Evolutionary conservation across 768 basidiomycete species (phyloP), one percentile per base, ranked within the genome.

Genomic region (Tricholoma bakamatsutake): DNA sequence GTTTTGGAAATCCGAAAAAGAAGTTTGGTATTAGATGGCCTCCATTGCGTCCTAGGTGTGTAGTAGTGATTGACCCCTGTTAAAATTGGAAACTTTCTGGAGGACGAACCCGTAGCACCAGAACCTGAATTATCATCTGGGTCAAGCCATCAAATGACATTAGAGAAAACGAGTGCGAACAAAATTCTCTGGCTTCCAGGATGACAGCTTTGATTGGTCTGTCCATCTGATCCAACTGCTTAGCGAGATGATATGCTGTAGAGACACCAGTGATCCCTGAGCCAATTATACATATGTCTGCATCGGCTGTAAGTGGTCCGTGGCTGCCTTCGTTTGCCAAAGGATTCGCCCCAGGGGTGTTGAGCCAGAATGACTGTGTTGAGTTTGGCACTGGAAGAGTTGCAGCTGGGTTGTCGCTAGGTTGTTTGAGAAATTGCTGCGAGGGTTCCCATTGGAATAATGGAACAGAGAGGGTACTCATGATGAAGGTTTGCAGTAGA

Each of bases 111-210:
- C 53, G 90, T 93, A 35, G 89, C 87, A 31, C 89, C 88, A 54
- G 85, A 82, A 68, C 87, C 87, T 85, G 66, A n/a, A 55, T 47
- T n/a, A 15, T n/a, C 34, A 54, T 28, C 47, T 27, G 46, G 50
- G 12, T 50, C 15, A 33, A 61, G 31, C 11, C 30, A 18, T 46
- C 28, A n/a, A 15, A 43, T 5, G 54, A 47, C 9, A 17, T 52
- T 40, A 57, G 55, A 6, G 55, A 50, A 39, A 48, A 13, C 28
- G 24, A 35, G 34, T 34, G 75, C 89, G 70, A 21, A 92, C 93
- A 89, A 68, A 94, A 87, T 65, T 92, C 87, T 61, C 94, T 75
- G 4, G 92, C 94, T 65, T 96, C 93, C 9, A 97, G 67, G 11
- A 95, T 73, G 13, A 84, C 82, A 1, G 85, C 75, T 34, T 72